Percentiles rank a stretch among this genome's conserved stretches.
Evolutionary conservation across 2,329 filamentous ascomycete genomes (phyloP).

Genomic region (Monascus ruber): DNA sequence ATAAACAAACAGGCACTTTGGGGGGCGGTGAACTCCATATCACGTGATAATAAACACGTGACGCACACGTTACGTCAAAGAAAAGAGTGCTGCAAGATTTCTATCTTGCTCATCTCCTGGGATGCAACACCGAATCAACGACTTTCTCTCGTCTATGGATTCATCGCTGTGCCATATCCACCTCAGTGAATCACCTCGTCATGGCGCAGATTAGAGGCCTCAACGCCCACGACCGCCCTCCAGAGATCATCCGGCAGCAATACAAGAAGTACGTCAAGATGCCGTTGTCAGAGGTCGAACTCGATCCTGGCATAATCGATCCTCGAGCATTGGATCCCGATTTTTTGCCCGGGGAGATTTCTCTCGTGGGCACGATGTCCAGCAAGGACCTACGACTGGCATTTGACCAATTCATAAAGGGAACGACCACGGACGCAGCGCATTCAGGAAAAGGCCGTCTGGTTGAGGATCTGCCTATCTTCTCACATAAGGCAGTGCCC

Average conservation of each 20-base stretch:
- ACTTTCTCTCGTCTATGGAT: no score
- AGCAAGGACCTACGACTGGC: conserved; percentile 16
- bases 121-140: no score
- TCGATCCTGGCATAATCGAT: conserved; percentile 47
- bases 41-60: no score
- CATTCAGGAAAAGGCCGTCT: conserved; percentile 6
- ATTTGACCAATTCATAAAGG: conserved; percentile 20
- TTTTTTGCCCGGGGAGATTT: conserved; percentile 14
- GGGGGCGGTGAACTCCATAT: no score
- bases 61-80: no score
- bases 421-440: background rate
- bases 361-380: conserved; percentile 18
- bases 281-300: conserved; percentile 40
- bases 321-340: conserved; percentile 29
- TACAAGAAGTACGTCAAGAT: conserved; percentile 67
- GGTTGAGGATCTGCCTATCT: conserved; percentile 22
- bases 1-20: no score
- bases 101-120: no score
- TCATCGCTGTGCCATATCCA: no score
- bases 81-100: no score
- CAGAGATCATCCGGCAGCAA: conserved; percentile 53
- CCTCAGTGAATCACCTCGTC: background rate
- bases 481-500: conserved; percentile 22
- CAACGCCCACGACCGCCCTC: conserved; percentile 69
- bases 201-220: conserved; percentile 35